phyloP scores from a whole-genome alignment of 306 rosid genomes.

The Quercus gilva region DNA sequence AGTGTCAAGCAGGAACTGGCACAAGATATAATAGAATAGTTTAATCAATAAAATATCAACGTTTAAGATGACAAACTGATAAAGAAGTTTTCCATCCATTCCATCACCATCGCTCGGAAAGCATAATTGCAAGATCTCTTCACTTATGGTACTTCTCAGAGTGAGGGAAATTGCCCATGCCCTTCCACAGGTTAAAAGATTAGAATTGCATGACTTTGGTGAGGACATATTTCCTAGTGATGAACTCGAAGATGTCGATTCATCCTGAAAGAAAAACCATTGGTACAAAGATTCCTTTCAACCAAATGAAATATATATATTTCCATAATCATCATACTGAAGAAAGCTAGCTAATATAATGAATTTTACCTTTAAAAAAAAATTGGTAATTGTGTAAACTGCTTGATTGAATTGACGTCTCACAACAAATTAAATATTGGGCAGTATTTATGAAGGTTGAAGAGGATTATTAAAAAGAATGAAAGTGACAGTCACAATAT shows the following conservation, averaged over 20 bases:
- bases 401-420: background rate
- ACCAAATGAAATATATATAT: conserved; percentile 21
- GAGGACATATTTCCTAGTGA: conserved; percentile 45
- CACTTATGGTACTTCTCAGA: conserved; percentile 58
- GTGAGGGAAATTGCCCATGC: conserved; percentile 87
- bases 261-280: conserved; percentile 50
- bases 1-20: background rate
- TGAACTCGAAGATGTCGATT: conserved; percentile 40
- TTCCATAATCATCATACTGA: background rate
- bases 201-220: conserved; percentile 22
- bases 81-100: conserved; percentile 53
- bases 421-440: background rate
- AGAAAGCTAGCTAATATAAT: background rate
- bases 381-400: background rate
- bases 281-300: conserved; percentile 11
- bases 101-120: conserved; percentile 39
- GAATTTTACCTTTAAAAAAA: background rate
- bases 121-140: conserved; percentile 58
- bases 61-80: conserved; percentile 52
- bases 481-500: background rate
- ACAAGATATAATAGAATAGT: background rate
- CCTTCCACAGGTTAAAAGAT: conserved; percentile 61
- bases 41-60: conserved; percentile 4
- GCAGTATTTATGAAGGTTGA: background rate
- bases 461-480: background rate